phyloP scores from a whole-genome alignment of 805 yeast species.

The Suhomyces xylopsoci region DNA sequence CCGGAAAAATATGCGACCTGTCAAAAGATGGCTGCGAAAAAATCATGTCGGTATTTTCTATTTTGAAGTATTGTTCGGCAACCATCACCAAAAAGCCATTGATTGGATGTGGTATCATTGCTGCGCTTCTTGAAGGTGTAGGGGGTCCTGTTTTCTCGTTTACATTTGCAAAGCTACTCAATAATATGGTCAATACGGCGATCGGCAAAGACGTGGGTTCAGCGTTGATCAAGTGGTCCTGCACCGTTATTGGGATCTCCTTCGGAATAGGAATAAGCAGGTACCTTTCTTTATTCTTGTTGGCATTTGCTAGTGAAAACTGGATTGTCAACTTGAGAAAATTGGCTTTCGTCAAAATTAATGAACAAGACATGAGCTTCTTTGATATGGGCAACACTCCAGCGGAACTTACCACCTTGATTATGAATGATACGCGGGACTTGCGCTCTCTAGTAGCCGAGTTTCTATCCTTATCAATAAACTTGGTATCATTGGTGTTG shows the following conservation, averaged over 20 bases:
- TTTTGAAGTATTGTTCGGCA: conserved; percentile 22
- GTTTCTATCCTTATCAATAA: conserved; percentile 52
- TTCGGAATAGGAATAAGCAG: conserved; percentile 56
- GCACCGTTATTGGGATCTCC: conserved; percentile 61
- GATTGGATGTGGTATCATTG: conserved; percentile 48
- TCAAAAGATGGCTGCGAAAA: conserved; percentile 6
- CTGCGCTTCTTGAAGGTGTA: conserved; percentile 57
- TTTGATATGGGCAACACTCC: conserved; percentile 40
- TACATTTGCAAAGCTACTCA: conserved; percentile 66
- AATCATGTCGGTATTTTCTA: conserved; percentile 20
- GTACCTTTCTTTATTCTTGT: conserved; percentile 47
- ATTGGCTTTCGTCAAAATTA: conserved; percentile 45
- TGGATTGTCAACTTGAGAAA: conserved; percentile 61
- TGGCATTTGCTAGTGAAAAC: conserved; percentile 60
- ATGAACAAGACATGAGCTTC: conserved; percentile 54
- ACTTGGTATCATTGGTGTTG: conserved; percentile 51
- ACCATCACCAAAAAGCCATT: conserved; percentile 19
- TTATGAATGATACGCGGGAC: conserved; percentile 82
- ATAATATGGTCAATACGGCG: conserved; percentile 54
- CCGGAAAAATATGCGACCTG: conserved; percentile 3
- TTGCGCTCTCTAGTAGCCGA: conserved; percentile 62
- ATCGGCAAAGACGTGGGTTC: conserved; percentile 26
- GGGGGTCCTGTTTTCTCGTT: conserved; percentile 76
- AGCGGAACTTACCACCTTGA: conserved; percentile 58
- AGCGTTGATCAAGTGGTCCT: conserved; percentile 61